A percentile compares a stretch with the other conserved stretches of the same genome.
These are phyloP conservation scores for Sporothrix pseudoabietina DNA, from an alignment of 2,329 filamentous ascomycete species.

Conservation along the genomic window DNA sequence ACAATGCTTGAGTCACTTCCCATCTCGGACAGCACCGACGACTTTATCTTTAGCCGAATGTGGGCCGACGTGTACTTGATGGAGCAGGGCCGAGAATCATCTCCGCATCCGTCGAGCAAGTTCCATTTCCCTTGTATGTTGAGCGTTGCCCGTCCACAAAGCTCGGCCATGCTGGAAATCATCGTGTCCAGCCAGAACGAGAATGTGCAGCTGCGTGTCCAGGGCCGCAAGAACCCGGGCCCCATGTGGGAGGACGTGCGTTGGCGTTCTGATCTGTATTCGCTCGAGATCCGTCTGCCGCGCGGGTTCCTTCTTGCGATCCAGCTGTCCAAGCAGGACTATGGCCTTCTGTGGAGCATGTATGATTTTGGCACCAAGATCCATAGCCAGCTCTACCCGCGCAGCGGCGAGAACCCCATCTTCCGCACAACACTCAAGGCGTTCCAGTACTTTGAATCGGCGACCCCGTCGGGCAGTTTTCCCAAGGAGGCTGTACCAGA, in stretches of 20 bases:
- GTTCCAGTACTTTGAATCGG: constrained; percentile 79
- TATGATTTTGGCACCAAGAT: constrained; percentile 82
- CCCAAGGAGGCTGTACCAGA: constrained; percentile 71
- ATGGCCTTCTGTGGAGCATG: constrained; percentile 76
- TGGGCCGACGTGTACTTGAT: constrained; percentile 73
- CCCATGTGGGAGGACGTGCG: constrained; percentile 79
- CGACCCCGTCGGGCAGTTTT: constrained; percentile 69
- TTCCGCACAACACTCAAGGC: constrained; percentile 70
- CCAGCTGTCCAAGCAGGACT: constrained; percentile 74
- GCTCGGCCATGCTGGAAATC: constrained; percentile 70
- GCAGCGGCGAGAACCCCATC: constrained; percentile 68
- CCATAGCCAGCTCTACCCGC: constrained; percentile 68
- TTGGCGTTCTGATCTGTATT: constrained; percentile 70
- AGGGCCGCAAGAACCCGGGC: constrained; percentile 66
- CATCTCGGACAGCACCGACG: constrained; percentile 70
- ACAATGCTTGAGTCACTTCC: constrained; percentile 70
- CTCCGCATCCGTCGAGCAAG: constrained; percentile 48
- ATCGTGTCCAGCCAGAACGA: constrained; percentile 79
- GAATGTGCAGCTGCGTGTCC: constrained; percentile 72
- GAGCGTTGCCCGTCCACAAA: constrained; percentile 70
- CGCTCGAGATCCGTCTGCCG: constrained; percentile 70
- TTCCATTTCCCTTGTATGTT: constrained; percentile 73
- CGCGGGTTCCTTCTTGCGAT: constrained; percentile 74
- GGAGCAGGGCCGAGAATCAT: constrained; percentile 68
- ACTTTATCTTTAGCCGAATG: constrained; percentile 79